Evolutionary conservation across 306 rosid species (phyloP).

Genomic region (Cucumis sativus): Cucumber_9930_V3 NC_026655.2:1441501-1442000

Average conservation of each 20-base stretch:
- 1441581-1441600: not conserved
- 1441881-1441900: not conserved
- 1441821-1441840: not conserved
- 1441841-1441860: slow-evolving; percentile 4
- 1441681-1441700: not conserved
- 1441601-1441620: not conserved
- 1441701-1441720: not conserved
- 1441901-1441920: not conserved
- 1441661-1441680: not conserved
- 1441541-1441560: too few species aligned
- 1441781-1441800: not conserved
- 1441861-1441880: not conserved
- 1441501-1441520: too few species aligned
- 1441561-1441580: too few species aligned
- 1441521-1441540: too few species aligned
- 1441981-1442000: too few species aligned
- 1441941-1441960: not conserved
- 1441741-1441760: not conserved
- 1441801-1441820: not conserved
- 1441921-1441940: not conserved
- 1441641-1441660: not conserved
- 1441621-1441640: not conserved
- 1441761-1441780: not conserved
- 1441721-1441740: not conserved
- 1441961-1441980: not conserved